Evolutionary conservation across 108 stramenopile genomes (phyloP).

Genomic region (Nitzschia putrida): DNA sequence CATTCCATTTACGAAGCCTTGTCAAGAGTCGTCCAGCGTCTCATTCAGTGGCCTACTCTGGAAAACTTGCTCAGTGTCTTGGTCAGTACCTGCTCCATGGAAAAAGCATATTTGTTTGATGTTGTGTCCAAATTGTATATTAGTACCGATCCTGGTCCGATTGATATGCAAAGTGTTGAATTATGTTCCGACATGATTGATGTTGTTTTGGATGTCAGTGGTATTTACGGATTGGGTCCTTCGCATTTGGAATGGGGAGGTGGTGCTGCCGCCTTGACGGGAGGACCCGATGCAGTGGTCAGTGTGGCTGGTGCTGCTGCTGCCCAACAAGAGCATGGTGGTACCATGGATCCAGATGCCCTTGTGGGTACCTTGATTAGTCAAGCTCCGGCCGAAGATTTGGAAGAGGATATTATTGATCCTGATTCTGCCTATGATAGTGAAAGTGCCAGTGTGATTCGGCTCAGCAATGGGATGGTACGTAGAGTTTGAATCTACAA

Average conservation of each 20-base stretch:
- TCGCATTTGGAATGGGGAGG: conserved; percentile 27
- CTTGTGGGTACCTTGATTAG: conserved; percentile 71
- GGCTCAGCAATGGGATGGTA: conserved; percentile 95
- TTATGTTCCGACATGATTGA: conserved; percentile 99
- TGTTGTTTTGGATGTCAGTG: conserved; percentile 97
- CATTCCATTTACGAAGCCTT: conserved; percentile 98
- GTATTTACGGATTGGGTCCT: conserved; percentile 92
- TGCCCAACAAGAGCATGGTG: background rate
- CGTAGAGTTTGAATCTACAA: conserved; percentile 4
- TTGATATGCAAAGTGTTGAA: conserved; percentile 96
- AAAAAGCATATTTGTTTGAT: conserved; percentile 97
- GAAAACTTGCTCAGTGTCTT: conserved; percentile 94
- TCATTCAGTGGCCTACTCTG: conserved; percentile 92
- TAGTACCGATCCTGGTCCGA: conserved; percentile 95
- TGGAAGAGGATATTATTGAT: conserved; percentile 56
- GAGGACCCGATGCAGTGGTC: conserved; percentile 10
- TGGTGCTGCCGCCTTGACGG: background rate
- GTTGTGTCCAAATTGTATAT: conserved; percentile 97
- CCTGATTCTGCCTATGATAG: conserved; percentile 90
- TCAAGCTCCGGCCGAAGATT: conserved; percentile 52
- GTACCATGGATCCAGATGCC: conserved; percentile 45
- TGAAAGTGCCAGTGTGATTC: conserved; percentile 91
- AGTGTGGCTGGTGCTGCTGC: conserved; percentile 15
- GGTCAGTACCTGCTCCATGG: conserved; percentile 92
- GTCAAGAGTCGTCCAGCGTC: conserved; percentile 85